Percentiles rank a stretch among this genome's conserved stretches.
phyloP scores from a whole-genome alignment of 2,329 filamentous ascomycete genomes.

The Beauveria australis region DNA sequence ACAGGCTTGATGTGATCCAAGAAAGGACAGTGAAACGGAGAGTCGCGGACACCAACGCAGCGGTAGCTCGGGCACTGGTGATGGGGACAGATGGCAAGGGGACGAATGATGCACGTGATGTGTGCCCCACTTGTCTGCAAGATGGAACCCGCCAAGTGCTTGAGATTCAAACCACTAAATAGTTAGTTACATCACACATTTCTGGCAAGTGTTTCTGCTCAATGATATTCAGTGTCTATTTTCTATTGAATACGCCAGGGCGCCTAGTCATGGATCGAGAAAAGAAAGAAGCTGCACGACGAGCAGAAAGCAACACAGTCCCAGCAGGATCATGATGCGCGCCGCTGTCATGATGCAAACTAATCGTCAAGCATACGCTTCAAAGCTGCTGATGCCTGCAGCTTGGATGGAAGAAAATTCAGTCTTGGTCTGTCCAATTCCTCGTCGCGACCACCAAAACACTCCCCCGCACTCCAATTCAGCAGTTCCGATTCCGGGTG shows the following conservation, averaged over 20 bases:
- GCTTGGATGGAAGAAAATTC: slow-evolving; percentile 2
- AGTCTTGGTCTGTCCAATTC: neutral
- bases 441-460: slow-evolving; percentile 5
- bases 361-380: neutral
- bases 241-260: neutral
- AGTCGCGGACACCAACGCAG: neutral
- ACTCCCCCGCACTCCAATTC: slow-evolving; percentile 1
- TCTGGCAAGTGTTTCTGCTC: too few relatives aligned
- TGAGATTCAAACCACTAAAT: neutral
- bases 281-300: neutral
- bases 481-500: neutral
- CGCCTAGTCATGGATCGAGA: neutral
- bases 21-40: neutral
- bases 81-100: slow-evolving; percentile 11
- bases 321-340: neutral
- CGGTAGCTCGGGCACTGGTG: neutral
- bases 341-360: neutral
- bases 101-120: slow-evolving; percentile 8
- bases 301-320: neutral
- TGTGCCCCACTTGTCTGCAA: neutral
- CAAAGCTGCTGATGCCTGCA: neutral
- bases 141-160: neutral
- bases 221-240: too few relatives aligned
- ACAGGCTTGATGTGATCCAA: neutral
- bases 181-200: too few relatives aligned